phyloP scores from a whole-genome alignment of 2,329 filamentous ascomycete genomes.

The Xylogone sp. region DNA sequence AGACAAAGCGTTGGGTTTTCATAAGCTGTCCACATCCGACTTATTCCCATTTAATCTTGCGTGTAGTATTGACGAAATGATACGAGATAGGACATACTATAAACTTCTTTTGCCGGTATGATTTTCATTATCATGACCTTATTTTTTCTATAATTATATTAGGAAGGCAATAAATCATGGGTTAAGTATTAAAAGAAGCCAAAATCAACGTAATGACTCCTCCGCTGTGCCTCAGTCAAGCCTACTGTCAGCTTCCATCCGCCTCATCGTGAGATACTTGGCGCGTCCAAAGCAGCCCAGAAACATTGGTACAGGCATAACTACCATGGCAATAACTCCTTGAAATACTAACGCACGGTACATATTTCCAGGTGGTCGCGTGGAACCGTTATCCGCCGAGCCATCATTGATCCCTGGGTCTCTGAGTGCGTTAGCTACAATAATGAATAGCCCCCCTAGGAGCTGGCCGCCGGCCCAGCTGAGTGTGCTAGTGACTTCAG shows the following conservation, averaged over 20 bases:
- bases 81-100: too few species aligned
- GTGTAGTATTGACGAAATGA: too few species aligned
- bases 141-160: too few species aligned
- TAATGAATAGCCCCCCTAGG: slow-evolving; percentile 77
- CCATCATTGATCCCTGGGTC: slow-evolving; percentile 29
- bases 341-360: slow-evolving; percentile 72
- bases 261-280: slow-evolving; percentile 46
- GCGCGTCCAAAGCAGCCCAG: slow-evolving; percentile 66
- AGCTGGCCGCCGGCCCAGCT: slow-evolving; percentile 87
- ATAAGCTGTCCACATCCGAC: too few species aligned
- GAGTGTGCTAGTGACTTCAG: slow-evolving; percentile 78
- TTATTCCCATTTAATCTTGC: too few species aligned
- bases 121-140: too few species aligned
- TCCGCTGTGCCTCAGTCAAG: slow-evolving; percentile 60
- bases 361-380: slow-evolving; percentile 66
- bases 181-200: neutral
- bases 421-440: slow-evolving; percentile 74
- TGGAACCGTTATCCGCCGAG: slow-evolving; percentile 37
- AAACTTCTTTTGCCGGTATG: too few species aligned
- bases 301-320: slow-evolving; percentile 63
- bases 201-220: slow-evolving; percentile 2
- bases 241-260: slow-evolving; percentile 36
- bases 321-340: slow-evolving; percentile 63
- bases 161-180: neutral
- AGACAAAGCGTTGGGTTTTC: too few species aligned